Evolutionary conservation across 306 rosid genomes (phyloP), one percentile per base, ranked within the genome.

Genomic region (Vigna nakashimae): DNA sequence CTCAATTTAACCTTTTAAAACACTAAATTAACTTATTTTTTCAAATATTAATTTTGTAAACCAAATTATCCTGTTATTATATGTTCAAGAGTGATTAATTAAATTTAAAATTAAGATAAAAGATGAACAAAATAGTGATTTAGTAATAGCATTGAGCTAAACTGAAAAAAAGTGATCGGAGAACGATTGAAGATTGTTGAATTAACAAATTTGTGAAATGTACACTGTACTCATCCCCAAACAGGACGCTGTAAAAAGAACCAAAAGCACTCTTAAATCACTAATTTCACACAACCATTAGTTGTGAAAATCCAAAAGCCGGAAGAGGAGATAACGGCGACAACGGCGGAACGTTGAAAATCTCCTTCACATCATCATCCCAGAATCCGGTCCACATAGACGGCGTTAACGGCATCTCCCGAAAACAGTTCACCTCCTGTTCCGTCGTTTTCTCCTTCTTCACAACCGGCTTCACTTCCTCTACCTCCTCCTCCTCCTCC

Each of bases 301-400:
- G 88, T 51, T 81, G 97, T 10, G 91, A 75, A 77, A 11, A 90
- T 5, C 94, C 95, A 2, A 88, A 76, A 24, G 86, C 2, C 1
- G 85, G 88, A 40, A 84, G 86, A 0, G 97, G 92, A 38, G 98
- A 91, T 83, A 96, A 88, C 86, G 99, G 98, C 28, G 97, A 95
- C 62, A 89, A 69, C 80, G 90, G 92, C 45, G 98, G 95, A 1
- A 91, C 84, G 52, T 13, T 85, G 63, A 91, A 89, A 2, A 87
- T 12, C 16, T 91, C 97, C n/a, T 81, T 88, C 2, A 79, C 66
- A 28, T 92, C 96, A 9, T 56, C 14, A 32, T 95, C 97, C 96
- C 92, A 93, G 9, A 84, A 71, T 71, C 84, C 83, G 40, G 75
- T 84, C 96, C 97, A 92, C 69, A 43, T 58, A 3, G 98, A 91